Base-by-base conservation (phyloP, 1,284 basidiomycete species). In the Chalciporus piperatoides region DNA sequence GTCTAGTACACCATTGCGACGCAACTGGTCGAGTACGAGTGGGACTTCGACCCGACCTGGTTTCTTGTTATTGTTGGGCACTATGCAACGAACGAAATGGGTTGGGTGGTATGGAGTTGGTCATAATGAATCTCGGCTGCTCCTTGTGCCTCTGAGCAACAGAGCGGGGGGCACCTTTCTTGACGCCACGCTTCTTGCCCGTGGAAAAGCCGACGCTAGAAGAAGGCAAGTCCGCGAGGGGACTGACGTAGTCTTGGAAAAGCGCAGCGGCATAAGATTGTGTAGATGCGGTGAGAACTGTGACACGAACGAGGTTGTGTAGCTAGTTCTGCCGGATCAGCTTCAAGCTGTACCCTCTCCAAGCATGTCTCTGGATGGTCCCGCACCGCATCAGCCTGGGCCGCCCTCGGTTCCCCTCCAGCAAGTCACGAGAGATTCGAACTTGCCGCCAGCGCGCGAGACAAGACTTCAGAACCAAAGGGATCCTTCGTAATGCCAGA, bases 1-100 rank as follows among this genome's bases (percentile, higher is more conserved):
- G 70, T 99, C 97, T 24, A 99, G 79, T 0, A 99, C 97, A 85
- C 97, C 97, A 68, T 99, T 99, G 69, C 97, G 99, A 6, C 97
- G 83, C 17, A 99, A 76, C 65, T 99, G 97, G 64, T 99, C 96
- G 9, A 99, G 81, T 1, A 99, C 94, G 32, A 99, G 81, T 3
- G 95, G 95, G 2, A 95, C 90, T 57, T 97, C 93, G 56, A 99
- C 81, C 46, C 90, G 82, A 14, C 92, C 91, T 0, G 97, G 93
- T 63, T 90, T 91, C 79, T 99, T 99, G 67, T 85, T 78, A 5
- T 79, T 75, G 63, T 99, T 99, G 1, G 97, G 97, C 1, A 99
- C 96, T 61, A 99, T 99, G 68, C 97, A 99, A 40, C 97, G 82
- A 10, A 99, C 92, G 68, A 99, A 99, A 70, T 99, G 97, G 0